A percentile compares a stretch with the other conserved stretches of the same genome.
Evolutionary conservation across 1,139 yeast genomes (phyloP).

Genomic region (Scheffersomyces parashehatae): DNA sequence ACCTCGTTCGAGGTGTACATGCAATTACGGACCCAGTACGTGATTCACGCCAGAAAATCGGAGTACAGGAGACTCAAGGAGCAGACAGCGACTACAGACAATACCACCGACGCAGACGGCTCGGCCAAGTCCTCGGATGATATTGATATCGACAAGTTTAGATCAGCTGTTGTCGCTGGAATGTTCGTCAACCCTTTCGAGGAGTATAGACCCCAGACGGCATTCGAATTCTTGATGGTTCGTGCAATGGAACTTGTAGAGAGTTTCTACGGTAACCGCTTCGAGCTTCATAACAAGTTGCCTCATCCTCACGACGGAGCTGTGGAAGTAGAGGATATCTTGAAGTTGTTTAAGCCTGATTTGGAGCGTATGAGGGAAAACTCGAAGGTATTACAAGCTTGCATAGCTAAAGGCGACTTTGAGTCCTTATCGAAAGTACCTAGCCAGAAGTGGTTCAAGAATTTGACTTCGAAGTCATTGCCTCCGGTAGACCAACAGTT

Average conservation of each 20-base stretch:
- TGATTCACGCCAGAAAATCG: constrained; percentile 54
- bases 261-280: constrained; percentile 63
- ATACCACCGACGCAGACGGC: constrained; percentile 5
- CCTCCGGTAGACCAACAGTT: constrained; percentile 47
- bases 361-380: constrained; percentile 42
- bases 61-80: constrained; percentile 24
- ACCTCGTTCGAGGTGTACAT: constrained; percentile 69
- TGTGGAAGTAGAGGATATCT: constrained; percentile 46
- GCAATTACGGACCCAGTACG: constrained; percentile 53
- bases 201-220: constrained; percentile 89
- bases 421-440: constrained; percentile 9
- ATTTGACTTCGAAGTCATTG: constrained; percentile 1
- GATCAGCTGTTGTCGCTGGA: constrained; percentile 66
- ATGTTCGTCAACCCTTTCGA: constrained; percentile 86
- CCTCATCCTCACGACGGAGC: constrained; percentile 50
- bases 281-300: constrained; percentile 39
- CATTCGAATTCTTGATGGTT: constrained; percentile 78
- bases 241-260: constrained; percentile 61
- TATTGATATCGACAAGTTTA: constrained; percentile 34
- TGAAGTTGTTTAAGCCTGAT: constrained; percentile 64
- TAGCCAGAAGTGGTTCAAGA: constrained; percentile 5
- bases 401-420: constrained; percentile 24
- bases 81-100: constrained; percentile 5
- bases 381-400: constrained; percentile 30
- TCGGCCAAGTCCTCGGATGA: constrained; percentile 7